Conservation (phyloP, 306 rosid genomes). For the Senna tora region DNA sequence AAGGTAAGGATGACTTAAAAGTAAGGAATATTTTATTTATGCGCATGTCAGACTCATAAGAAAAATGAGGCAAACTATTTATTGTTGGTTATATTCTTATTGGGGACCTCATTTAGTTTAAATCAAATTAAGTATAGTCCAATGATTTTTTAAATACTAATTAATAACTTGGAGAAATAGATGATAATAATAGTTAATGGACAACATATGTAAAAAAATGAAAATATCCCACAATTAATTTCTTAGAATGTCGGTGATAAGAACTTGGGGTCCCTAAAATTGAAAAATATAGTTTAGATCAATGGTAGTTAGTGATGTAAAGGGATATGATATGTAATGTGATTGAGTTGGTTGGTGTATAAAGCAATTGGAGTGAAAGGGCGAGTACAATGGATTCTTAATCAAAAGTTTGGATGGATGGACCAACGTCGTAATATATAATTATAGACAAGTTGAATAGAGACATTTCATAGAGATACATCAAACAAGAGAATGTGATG, state of each 20-base stretch:
- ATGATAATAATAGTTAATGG: neutral
- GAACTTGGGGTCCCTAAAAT: constrained; percentile 26
- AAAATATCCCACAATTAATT: neutral
- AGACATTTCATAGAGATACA: constrained; percentile 7
- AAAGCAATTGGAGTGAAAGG: constrained; percentile 10
- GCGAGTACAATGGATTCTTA: constrained; percentile 18
- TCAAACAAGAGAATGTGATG: constrained; percentile 16
- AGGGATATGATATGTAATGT: neutral
- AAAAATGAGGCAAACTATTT: too few species aligned
- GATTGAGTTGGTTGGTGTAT: constrained; percentile 10
- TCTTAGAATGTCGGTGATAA: constrained; percentile 32
- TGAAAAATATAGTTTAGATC: constrained; percentile 2
- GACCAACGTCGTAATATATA: constrained; percentile 1
- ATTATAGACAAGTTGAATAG: constrained; percentile 21
- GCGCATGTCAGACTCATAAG: too few species aligned
- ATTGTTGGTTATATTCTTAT: too few species aligned
- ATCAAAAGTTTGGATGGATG: constrained; percentile 10
- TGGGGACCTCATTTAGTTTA: too few species aligned
- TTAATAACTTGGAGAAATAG: neutral
- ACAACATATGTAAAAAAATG: too few species aligned
- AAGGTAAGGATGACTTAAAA: too few species aligned
- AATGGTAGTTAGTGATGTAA: neutral
- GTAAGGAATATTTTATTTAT: too few species aligned
- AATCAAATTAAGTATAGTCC: too few species aligned
- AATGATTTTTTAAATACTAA: too few species aligned